Conservation (phyloP, 2,329 filamentous ascomycete species). For the Colletotrichum musae region DNA sequence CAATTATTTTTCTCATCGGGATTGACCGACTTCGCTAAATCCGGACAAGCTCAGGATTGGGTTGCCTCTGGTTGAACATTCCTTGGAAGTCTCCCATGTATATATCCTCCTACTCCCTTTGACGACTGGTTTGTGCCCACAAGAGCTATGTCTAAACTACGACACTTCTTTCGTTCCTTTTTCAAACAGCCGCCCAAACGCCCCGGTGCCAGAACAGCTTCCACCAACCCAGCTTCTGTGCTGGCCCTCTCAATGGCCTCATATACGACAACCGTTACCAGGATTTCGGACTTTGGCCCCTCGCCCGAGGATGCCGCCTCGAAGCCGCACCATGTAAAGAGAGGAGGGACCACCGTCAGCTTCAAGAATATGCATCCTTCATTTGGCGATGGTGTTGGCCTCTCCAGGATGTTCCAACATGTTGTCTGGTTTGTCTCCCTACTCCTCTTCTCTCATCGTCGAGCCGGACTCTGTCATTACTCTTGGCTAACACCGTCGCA, state of each 20-base stretch:
- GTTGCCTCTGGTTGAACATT: no score
- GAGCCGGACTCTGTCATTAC: conserved; percentile 3
- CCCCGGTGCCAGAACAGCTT: conserved; percentile 34
- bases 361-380: conserved; percentile 70
- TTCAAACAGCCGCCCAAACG: conserved; percentile 24
- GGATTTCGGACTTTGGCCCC: conserved; percentile 51
- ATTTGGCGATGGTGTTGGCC: conserved; percentile 45
- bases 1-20: no score
- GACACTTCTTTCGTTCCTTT: conserved; percentile 27
- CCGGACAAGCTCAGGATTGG: no score
- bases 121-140: neutral
- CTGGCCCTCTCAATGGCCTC: conserved; percentile 42
- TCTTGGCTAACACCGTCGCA: conserved; percentile 21
- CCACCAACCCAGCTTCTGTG: conserved; percentile 26
- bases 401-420: conserved; percentile 47
- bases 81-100: neutral
- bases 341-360: conserved; percentile 55
- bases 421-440: conserved; percentile 53
- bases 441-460: neutral
- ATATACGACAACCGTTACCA: conserved; percentile 50
- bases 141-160: conserved; percentile 32
- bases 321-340: conserved; percentile 64
- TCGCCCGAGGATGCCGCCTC: conserved; percentile 59
- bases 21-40: no score
- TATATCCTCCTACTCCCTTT: conserved; percentile 16